Evolutionary conservation across 202 grass and related monocot genomes (phyloP).

Genomic region (Setaria viridis): DNA sequence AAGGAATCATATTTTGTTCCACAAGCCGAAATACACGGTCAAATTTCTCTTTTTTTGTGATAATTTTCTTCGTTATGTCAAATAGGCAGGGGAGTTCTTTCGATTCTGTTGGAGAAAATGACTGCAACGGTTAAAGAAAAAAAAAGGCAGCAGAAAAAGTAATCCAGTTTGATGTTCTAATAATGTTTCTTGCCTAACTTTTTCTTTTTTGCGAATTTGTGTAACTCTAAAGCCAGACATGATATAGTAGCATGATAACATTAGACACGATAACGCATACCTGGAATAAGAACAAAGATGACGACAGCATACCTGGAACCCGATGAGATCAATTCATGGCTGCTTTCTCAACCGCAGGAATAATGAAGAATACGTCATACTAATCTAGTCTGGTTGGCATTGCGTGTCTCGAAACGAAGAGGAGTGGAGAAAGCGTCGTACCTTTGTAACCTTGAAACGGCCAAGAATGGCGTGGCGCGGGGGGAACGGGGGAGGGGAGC

Average conservation of each 20-base stretch:
- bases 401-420: constrained; percentile 45
- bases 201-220: too few relatives aligned
- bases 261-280: too few relatives aligned
- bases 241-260: not conserved
- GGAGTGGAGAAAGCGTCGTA: constrained; percentile 24
- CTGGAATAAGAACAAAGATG: not conserved
- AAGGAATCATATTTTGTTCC: not conserved
- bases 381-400: not conserved
- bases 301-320: constrained; percentile 44
- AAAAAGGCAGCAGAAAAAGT: too few relatives aligned
- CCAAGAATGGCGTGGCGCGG: constrained; percentile 33
- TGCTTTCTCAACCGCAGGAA: constrained; percentile 39
- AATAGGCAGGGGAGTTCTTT: not conserved
- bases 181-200: too few relatives aligned
- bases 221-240: not conserved
- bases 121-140: not conserved
- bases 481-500: too few relatives aligned
- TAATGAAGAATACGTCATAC: not conserved
- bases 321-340: constrained; percentile 23
- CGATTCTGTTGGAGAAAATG: not conserved
- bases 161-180: not conserved
- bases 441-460: constrained; percentile 37
- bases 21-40: too few relatives aligned
- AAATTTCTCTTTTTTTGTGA: too few relatives aligned
- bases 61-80: too few relatives aligned